Percentiles rank a stretch among this genome's conserved stretches.
Evolutionary conservation across 2,329 filamentous ascomycete species (phyloP).

Genomic region (Ustilaginoidea virens): DNA sequence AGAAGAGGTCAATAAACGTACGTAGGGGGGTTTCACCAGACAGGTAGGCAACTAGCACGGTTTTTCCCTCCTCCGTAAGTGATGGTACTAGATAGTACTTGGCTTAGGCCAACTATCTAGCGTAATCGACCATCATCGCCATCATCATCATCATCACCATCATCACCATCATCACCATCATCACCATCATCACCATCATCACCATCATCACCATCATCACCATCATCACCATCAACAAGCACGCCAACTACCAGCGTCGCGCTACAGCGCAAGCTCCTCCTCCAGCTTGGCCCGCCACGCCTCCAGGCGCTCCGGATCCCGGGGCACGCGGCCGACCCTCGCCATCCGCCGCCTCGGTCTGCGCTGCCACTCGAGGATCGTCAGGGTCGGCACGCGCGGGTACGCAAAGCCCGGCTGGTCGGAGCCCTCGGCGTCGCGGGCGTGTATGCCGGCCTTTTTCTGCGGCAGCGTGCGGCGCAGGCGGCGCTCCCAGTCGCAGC

Average conservation of each 20-base stretch:
- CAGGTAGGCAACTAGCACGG: too few species aligned
- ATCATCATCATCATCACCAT: too few species aligned
- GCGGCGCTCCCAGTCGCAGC: slow-evolving; percentile 10
- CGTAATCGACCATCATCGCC: too few species aligned
- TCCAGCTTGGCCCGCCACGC: slow-evolving; percentile 16
- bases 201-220: too few species aligned
- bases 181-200: too few species aligned
- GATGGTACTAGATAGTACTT: too few species aligned
- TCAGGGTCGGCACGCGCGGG: slow-evolving; percentile 10
- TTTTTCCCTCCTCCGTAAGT: too few species aligned
- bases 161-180: too few species aligned
- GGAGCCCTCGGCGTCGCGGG: slow-evolving; percentile 5
- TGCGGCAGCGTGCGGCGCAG: slow-evolving; percentile 14
- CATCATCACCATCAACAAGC: too few species aligned
- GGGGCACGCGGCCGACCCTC: slow-evolving; percentile 9
- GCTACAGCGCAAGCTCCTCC: slow-evolving; percentile 16
- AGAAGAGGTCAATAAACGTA: too few species aligned
- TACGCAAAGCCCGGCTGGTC: slow-evolving; percentile 10
- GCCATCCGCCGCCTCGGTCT: slow-evolving; percentile 9
- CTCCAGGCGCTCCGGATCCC: slow-evolving; percentile 5
- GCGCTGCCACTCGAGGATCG: slow-evolving; percentile 11
- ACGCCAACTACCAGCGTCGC: background rate
- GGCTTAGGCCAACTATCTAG: too few species aligned
- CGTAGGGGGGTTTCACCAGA: too few species aligned
- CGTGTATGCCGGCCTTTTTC: slow-evolving; percentile 7